These are phyloP conservation scores for Austroboletus niveus DNA, from an alignment of 1,284 basidiomycete genomes.

Conservation along the genomic window DNA sequence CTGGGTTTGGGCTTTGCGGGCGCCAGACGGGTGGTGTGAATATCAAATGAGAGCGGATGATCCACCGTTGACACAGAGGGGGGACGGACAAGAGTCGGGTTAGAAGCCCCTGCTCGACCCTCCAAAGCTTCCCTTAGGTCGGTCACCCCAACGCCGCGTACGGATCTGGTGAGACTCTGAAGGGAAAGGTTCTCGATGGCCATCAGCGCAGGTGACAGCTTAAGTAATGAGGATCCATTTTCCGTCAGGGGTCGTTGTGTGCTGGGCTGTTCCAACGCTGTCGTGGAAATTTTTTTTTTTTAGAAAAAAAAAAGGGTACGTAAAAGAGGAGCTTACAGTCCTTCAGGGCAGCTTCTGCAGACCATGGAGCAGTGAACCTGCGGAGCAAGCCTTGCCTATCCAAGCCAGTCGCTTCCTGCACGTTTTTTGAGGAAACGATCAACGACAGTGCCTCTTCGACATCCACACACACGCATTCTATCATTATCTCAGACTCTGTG, in stretches of 20 bases:
- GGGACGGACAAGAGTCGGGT: slow-evolving; percentile 59
- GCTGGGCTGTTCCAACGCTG: slow-evolving; percentile 61
- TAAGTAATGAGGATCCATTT: slow-evolving; percentile 68
- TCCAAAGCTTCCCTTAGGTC: slow-evolving; percentile 86
- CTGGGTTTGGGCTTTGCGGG: slow-evolving; percentile 55
- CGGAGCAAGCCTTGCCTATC: slow-evolving; percentile 55
- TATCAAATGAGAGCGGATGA: slow-evolving; percentile 54
- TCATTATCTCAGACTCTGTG: slow-evolving; percentile 13
- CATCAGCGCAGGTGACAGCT: slow-evolving; percentile 81
- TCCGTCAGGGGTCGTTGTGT: slow-evolving; percentile 63
- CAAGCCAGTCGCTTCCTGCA: slow-evolving; percentile 65
- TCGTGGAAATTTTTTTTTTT: slow-evolving; percentile 1
- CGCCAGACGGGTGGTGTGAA: slow-evolving; percentile 36
- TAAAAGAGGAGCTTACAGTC: slow-evolving; percentile 58
- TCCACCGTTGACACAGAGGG: slow-evolving; percentile 76
- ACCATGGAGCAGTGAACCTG: slow-evolving; percentile 64
- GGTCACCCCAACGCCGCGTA: slow-evolving; percentile 77
- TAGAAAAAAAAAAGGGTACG: slow-evolving; percentile 3
- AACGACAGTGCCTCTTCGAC: slow-evolving; percentile 51
- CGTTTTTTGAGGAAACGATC: slow-evolving; percentile 48
- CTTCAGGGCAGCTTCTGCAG: slow-evolving; percentile 68
- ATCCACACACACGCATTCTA: slow-evolving; percentile 44
- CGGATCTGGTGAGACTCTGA: slow-evolving; percentile 73
- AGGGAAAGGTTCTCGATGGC: slow-evolving; percentile 85
- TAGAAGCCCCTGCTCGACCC: slow-evolving; percentile 77